Evolutionary conservation across 2,329 filamentous ascomycete genomes (phyloP).

Genomic region (Microsporum canis): DNA sequence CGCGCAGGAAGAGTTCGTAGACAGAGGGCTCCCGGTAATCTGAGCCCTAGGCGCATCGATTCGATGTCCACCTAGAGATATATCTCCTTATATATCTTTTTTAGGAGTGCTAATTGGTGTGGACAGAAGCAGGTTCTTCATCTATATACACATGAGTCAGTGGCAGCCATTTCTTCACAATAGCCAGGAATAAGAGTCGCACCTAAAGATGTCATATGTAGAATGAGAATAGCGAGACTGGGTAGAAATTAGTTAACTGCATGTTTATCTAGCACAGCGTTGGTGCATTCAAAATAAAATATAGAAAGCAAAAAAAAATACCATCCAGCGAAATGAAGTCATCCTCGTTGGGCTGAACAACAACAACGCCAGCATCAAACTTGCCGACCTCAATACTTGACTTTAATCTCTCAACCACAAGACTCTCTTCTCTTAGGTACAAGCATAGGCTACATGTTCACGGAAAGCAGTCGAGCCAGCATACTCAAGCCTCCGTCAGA

Average conservation of each 20-base stretch:
- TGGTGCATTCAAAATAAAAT: neutral
- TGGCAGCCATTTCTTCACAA: neutral
- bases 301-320: neutral
- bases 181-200: neutral
- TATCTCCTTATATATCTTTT: neutral
- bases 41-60: neutral
- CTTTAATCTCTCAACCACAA: neutral
- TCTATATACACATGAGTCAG: neutral
- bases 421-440: neutral
- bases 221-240: neutral
- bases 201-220: neutral
- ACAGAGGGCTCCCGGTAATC: neutral
- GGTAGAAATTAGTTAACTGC: neutral
- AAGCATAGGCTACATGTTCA: slow-evolving; percentile 7
- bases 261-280: neutral
- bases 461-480: neutral
- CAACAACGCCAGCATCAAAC: neutral
- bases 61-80: neutral
- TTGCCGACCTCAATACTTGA: neutral
- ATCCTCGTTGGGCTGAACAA: neutral
- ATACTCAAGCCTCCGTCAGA: neutral
- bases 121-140: neutral
- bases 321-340: neutral
- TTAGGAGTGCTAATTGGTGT: neutral
- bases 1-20: neutral